Evolutionary conservation across 179 eudicot species (phyloP).

Genomic region (Nepenthes alata): DNA sequence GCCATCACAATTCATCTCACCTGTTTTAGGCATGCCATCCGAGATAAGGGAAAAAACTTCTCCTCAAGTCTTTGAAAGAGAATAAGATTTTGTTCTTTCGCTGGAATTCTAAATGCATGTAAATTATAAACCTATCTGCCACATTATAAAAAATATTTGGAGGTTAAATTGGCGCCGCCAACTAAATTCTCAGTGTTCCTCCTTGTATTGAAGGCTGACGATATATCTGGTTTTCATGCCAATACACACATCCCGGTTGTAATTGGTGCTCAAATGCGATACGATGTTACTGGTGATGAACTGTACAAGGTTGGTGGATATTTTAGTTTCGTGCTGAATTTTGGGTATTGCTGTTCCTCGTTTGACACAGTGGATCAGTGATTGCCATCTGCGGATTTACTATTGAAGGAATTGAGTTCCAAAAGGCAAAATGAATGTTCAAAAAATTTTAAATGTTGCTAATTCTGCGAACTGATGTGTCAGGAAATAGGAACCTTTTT

Average conservation of each 20-base stretch:
- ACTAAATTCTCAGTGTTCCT: background rate
- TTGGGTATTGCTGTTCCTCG: background rate
- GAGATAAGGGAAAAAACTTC: too few relatives aligned
- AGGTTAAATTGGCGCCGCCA: too few relatives aligned
- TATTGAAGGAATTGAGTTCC: background rate
- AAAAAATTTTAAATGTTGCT: too few relatives aligned
- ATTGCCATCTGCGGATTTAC: too few relatives aligned
- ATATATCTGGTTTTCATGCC: constrained; percentile 65
- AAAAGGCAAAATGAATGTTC: too few relatives aligned
- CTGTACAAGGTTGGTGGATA: constrained; percentile 56
- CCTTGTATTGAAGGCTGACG: constrained; percentile 51
- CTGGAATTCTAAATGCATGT: too few relatives aligned
- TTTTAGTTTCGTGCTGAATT: background rate
- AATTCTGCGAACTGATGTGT: constrained; percentile 3
- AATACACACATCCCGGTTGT: constrained; percentile 92
- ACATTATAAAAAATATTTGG: too few relatives aligned
- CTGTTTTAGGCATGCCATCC: too few relatives aligned
- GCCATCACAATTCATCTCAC: background rate
- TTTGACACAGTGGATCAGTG: too few relatives aligned
- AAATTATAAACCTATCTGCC: too few relatives aligned
- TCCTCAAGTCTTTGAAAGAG: too few relatives aligned
- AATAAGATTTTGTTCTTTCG: too few relatives aligned
- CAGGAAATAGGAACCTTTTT: constrained; percentile 83
- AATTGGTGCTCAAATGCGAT: constrained; percentile 89
- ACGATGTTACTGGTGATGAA: constrained; percentile 88